A percentile compares a stretch with the other conserved stretches of the same genome.
phyloP scores from a whole-genome alignment of 495 filamentous ascomycete species.

The Penicillium longicatenatum region DNA sequence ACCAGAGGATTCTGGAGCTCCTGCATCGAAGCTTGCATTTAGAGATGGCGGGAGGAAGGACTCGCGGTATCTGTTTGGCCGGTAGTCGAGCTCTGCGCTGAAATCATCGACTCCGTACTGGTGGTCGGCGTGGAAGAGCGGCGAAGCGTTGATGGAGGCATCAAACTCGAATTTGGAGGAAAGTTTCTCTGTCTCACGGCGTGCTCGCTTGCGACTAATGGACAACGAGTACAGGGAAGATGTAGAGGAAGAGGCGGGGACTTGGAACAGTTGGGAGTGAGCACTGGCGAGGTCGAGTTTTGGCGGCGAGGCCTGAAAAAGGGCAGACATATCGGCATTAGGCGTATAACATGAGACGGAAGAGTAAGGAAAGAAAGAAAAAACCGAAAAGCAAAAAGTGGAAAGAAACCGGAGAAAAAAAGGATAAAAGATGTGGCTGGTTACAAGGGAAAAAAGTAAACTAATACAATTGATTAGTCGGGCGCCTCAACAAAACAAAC shows the following conservation, averaged over 20 bases:
- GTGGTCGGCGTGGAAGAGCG: slow-evolving; percentile 53
- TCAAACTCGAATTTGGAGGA: slow-evolving; percentile 32
- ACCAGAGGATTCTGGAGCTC: slow-evolving; percentile 23
- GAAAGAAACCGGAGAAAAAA: slow-evolving; percentile 6
- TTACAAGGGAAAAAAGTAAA: slow-evolving; percentile 3
- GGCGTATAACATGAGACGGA: slow-evolving; percentile 6
- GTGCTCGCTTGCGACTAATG: slow-evolving; percentile 48
- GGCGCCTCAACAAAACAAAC: not conserved
- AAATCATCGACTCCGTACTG: slow-evolving; percentile 62
- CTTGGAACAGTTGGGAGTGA: slow-evolving; percentile 66
- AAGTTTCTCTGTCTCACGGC: slow-evolving; percentile 32
- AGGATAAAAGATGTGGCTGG: not conserved
- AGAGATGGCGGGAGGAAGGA: slow-evolving; percentile 35
- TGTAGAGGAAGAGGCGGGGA: slow-evolving; percentile 64
- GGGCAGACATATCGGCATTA: slow-evolving; percentile 47
- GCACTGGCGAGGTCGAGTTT: slow-evolving; percentile 57
- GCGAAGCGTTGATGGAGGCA: slow-evolving; percentile 36
- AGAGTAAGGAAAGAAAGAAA: slow-evolving; percentile 2
- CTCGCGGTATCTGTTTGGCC: slow-evolving; percentile 49
- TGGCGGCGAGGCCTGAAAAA: slow-evolving; percentile 52
- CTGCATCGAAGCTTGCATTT: slow-evolving; percentile 34
- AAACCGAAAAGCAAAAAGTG: slow-evolving; percentile 5
- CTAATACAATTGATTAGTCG: not conserved
- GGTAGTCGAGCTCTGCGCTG: slow-evolving; percentile 45
- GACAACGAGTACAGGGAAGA: slow-evolving; percentile 64